Evolutionary conservation across 768 basidiomycete genomes (phyloP), one percentile per base, ranked within the genome.

Genomic region (Boletus vinaceobasis): DNA sequence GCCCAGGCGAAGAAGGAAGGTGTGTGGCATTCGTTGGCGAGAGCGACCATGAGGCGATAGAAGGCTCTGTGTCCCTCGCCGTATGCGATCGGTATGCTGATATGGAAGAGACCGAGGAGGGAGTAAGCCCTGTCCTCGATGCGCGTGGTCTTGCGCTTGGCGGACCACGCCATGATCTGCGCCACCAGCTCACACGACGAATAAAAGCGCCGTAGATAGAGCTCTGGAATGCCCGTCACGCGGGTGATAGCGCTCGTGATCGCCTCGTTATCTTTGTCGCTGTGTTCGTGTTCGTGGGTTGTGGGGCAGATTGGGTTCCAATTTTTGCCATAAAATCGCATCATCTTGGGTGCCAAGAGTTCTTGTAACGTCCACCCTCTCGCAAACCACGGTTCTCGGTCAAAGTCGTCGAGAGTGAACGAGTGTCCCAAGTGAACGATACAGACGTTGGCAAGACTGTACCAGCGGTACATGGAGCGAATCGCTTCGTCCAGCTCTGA

Each of bases 401-500:
- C 52, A 46, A 60, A 60, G 48, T 64, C 51, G 19, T 54, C 62
- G 40, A 63, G 39, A 14, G 52, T 42, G 26, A n/a, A 17, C 1
- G 62, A 60, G 7, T 38, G 36, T 17, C 52, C 52, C 33, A 60
- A 14, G 42, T 64, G 49, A 2, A 64, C 58, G 47, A 64, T 64
- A 4, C 53, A 60, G 46, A 60, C 32, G 15, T 60, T n/a, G 26
- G 61, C 61, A 4, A 60, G 43, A 31, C 48, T 62, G 35, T 62
- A 61, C 58, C 62, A 56, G 14, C 32, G 52, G 26, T 51, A 60
- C 44, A 61, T 63, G 48, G 57, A 60, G 3, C 50, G 58, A 19
- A 53, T 50, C 6, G 57, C 51, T 27, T 59, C 58, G 8, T 50
- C 57, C 11, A 59, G 17, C 33, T 59, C 58, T 10, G 50, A 52